phyloP scores from a whole-genome alignment of 371 early-diverging fungal genomes.

The Apophysomyces sp. region DNA sequence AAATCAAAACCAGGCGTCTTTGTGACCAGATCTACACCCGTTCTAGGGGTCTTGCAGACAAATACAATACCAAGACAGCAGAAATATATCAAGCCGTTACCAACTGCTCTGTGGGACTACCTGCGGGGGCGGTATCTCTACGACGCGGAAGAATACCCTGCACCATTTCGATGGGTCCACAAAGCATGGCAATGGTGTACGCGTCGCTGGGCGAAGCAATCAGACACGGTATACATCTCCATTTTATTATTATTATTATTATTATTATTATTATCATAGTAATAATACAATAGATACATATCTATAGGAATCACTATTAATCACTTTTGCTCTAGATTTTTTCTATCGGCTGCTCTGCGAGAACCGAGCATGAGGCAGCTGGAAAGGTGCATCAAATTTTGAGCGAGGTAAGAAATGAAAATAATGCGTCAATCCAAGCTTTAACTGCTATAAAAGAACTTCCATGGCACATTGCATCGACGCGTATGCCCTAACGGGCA shows the following conservation, averaged over 20 bases:
- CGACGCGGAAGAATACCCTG: background rate
- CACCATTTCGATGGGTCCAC: background rate
- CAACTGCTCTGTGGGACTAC: background rate
- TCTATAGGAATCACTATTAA: no score
- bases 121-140: background rate
- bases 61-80: background rate
- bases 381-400: conserved; percentile 24
- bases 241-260: background rate
- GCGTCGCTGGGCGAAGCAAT: background rate
- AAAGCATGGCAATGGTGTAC: background rate
- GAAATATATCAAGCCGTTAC: background rate
- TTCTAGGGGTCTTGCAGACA: background rate
- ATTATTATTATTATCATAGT: no score
- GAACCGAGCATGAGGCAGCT: conserved; percentile 18
- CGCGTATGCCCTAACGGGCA: background rate
- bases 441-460: conserved; percentile 9
- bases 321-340: background rate
- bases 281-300: no score
- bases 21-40: background rate
- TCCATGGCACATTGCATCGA: conserved; percentile 15
- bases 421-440: background rate
- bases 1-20: background rate
- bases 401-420: conserved; percentile 7
- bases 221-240: background rate
- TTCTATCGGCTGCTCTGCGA: conserved; percentile 11